Conservation (phyloP, 495 filamentous ascomycete genomes). For the Aspergillus kassunensis region DNA sequence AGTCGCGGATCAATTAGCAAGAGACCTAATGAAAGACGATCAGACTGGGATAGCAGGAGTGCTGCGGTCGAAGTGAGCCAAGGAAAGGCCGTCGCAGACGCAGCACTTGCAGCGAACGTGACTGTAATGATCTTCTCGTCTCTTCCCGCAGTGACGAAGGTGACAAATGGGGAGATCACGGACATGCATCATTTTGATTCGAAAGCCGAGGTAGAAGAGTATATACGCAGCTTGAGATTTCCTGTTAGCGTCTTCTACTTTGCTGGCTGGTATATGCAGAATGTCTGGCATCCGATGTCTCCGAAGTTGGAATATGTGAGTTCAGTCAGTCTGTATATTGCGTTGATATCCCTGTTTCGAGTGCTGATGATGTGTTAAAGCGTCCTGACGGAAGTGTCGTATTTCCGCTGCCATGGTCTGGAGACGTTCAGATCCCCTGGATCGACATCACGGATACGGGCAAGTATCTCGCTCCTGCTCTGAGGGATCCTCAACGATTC, state of each 20-base stretch:
- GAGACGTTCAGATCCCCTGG: conserved; percentile 43
- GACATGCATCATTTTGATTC: conserved; percentile 59
- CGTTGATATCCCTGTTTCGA: too few species aligned
- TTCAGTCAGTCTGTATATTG: too few species aligned
- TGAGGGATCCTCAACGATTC: conserved; percentile 15
- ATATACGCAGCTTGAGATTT: conserved; percentile 47
- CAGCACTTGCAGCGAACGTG: conserved; percentile 23
- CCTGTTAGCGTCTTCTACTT: conserved; percentile 51
- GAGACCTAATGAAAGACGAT: neutral
- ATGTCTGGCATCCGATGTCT: conserved; percentile 13
- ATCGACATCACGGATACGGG: conserved; percentile 44
- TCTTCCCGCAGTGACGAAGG: conserved; percentile 28
- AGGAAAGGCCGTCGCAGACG: conserved; percentile 54
- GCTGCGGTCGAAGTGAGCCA: conserved; percentile 43
- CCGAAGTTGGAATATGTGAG: neutral
- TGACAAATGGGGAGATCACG: conserved; percentile 27
- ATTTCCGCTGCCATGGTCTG: conserved; percentile 12
- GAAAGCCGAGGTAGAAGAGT: conserved; percentile 57
- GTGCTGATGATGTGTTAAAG: too few species aligned
- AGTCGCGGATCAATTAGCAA: too few species aligned
- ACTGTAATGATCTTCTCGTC: conserved; percentile 33
- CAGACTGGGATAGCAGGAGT: neutral
- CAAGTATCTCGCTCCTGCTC: conserved; percentile 53
- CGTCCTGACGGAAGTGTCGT: conserved; percentile 17
- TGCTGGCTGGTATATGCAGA: conserved; percentile 59